phyloP scores from a whole-genome alignment of 129 eudicot species.

The Saussurea involucrata region DNA sequence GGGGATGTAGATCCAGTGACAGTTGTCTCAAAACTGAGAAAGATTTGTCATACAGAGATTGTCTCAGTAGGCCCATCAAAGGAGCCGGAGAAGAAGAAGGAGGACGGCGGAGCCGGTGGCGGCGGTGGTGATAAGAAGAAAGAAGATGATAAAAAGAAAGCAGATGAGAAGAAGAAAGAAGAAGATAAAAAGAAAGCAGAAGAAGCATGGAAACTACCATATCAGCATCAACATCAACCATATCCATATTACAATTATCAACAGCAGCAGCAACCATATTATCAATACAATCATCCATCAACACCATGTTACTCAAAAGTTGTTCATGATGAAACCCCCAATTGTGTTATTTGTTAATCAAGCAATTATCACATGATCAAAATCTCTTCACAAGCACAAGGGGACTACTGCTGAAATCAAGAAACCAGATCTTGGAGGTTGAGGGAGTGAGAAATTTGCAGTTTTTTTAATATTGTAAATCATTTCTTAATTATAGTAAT shows the following conservation, averaged over 20 bases:
- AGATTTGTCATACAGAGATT: conserved; percentile 61
- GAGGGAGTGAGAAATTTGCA: conserved; percentile 32
- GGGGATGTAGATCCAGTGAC: conserved; percentile 78
- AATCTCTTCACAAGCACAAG: neutral
- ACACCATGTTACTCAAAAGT: conserved; percentile 30
- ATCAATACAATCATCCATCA: conserved; percentile 33
- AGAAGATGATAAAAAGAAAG: conserved; percentile 34
- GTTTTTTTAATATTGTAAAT: conserved; percentile 19
- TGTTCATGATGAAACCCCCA: conserved; percentile 67
- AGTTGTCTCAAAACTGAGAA: conserved; percentile 64
- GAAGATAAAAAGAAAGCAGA: conserved; percentile 16
- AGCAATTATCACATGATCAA: neutral
- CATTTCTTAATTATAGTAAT: conserved; percentile 32
- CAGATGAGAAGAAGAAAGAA: conserved; percentile 36
- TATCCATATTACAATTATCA: conserved; percentile 22
- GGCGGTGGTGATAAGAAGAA: conserved; percentile 45
- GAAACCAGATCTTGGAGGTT: conserved; percentile 30
- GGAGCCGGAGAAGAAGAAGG: conserved; percentile 81
- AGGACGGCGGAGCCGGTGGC: conserved; percentile 36
- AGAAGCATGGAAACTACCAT: conserved; percentile 17
- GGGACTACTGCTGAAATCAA: conserved; percentile 16
- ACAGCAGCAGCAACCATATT: conserved; percentile 18
- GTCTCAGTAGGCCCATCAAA: conserved; percentile 86
- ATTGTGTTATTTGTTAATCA: conserved; percentile 63
- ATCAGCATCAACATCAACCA: neutral